Evolutionary conservation across 768 basidiomycete genomes (phyloP).

Genomic region (Suillus weaverae): DNA sequence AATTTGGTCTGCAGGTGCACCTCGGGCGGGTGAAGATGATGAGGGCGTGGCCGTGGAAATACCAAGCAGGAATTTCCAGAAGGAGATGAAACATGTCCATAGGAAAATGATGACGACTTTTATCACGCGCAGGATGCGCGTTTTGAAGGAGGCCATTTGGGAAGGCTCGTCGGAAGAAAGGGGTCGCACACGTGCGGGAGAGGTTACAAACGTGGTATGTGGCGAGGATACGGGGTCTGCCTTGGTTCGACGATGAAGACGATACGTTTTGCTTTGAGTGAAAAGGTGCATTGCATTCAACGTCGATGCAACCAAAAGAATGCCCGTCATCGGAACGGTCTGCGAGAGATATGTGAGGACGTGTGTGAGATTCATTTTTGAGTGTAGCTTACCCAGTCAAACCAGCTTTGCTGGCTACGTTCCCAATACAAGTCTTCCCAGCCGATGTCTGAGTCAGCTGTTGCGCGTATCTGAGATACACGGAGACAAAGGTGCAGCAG

Average conservation of each 20-base stretch:
- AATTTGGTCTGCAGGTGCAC: conserved; percentile 50
- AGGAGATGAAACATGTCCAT: conserved; percentile 55
- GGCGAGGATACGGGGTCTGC: conserved; percentile 68
- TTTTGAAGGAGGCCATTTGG: conserved; percentile 43
- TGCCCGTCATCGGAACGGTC: conserved; percentile 64
- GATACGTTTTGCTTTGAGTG: conserved; percentile 68
- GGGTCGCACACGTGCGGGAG: conserved; percentile 26
- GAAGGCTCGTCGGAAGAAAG: conserved; percentile 35
- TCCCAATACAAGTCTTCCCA: conserved; percentile 82
- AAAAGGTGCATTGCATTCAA: conserved; percentile 68
- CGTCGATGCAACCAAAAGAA: conserved; percentile 54
- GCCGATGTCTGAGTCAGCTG: conserved; percentile 66
- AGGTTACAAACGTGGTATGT: conserved; percentile 65
- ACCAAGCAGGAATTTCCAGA: conserved; percentile 69
- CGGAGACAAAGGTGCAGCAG: conserved; percentile 66
- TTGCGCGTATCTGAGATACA: conserved; percentile 52
- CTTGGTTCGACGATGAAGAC: conserved; percentile 53
- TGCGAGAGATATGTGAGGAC: conserved; percentile 29
- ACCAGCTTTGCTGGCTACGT: conserved; percentile 64
- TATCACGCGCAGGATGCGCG: conserved; percentile 37
- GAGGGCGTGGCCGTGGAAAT: conserved; percentile 48
- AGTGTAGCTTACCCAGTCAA: conserved; percentile 66
- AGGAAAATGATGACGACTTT: conserved; percentile 34
- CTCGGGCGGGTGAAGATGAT: conserved; percentile 30
- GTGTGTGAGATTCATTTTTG: neutral